phyloP scores from a whole-genome alignment of 176 grass and related monocot genomes.

The Eremochloa ophiuroides region DNA sequence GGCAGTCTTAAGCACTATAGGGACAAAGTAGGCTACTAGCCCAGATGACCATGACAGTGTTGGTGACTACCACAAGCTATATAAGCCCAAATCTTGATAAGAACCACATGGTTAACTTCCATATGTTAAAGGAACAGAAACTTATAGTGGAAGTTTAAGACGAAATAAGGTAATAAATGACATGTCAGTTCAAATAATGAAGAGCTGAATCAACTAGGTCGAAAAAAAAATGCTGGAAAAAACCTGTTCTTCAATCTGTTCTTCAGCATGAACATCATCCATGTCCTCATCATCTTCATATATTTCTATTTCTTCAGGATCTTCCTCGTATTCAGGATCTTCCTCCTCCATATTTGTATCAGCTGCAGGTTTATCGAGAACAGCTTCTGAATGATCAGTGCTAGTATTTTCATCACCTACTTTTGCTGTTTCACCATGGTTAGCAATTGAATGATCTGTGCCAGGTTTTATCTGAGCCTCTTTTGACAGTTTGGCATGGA shows the following conservation, averaged over 20 bases:
- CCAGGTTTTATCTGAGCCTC: conserved; percentile 19
- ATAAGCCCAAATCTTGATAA: conserved; percentile 3
- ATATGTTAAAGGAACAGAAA: conserved; percentile 6
- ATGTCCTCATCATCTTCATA: conserved; percentile 69
- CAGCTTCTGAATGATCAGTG: not conserved
- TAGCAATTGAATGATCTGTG: not conserved
- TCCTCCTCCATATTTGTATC: conserved; percentile 43
- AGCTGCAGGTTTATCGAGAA: conserved; percentile 24
- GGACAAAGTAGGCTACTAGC: not conserved
- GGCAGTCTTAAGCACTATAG: not conserved
- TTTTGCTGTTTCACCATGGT: not conserved
- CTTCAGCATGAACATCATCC: conserved; percentile 47
- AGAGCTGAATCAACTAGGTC: not conserved
- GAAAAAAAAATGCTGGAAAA: not conserved
- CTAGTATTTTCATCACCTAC: not conserved
- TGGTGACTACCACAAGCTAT: not conserved
- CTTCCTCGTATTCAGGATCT: conserved; percentile 79
- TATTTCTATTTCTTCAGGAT: conserved; percentile 78
- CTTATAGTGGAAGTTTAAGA: not conserved
- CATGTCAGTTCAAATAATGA: not conserved
- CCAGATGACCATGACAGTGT: not conserved
- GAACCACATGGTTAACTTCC: not conserved
- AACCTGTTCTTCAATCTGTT: conserved; percentile 21
- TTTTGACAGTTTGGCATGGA: conserved; percentile 28
- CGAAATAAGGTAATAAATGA: not conserved